Conservation (phyloP, 768 basidiomycete species). For the Tylopilus sp. region DNA sequence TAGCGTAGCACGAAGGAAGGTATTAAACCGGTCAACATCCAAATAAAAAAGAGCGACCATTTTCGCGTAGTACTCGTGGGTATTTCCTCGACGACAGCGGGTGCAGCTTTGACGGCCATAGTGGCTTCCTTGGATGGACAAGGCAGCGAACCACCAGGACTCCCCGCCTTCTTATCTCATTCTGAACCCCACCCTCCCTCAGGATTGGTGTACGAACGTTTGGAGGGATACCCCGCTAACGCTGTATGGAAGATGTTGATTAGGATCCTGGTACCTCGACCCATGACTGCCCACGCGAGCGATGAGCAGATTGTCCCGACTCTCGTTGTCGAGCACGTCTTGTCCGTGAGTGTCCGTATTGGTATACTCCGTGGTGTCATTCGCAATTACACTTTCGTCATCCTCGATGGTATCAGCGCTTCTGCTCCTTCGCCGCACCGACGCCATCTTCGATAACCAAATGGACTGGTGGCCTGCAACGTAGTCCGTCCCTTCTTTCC, state of each 20-base stretch:
- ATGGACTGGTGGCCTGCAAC: constrained; percentile 60
- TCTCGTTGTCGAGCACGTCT: constrained; percentile 43
- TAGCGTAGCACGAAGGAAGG: constrained; percentile 65
- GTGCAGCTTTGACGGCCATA: constrained; percentile 61
- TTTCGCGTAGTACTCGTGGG: constrained; percentile 69
- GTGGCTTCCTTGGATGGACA: constrained; percentile 48
- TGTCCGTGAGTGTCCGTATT: constrained; percentile 44
- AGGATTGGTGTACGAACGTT: constrained; percentile 33
- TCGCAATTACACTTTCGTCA: constrained; percentile 55
- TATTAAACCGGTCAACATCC: constrained; percentile 74
- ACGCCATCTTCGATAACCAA: constrained; percentile 74
- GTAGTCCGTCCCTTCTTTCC: constrained; percentile 75
- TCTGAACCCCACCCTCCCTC: constrained; percentile 60
- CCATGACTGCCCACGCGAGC: constrained; percentile 48
- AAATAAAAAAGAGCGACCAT: constrained; percentile 82
- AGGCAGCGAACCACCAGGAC: constrained; percentile 28
- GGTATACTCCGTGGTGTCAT: constrained; percentile 68
- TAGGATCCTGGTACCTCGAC: constrained; percentile 47
- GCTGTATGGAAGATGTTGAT: constrained; percentile 44
- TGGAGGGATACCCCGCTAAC: constrained; percentile 51
- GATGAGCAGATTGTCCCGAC: constrained; percentile 65
- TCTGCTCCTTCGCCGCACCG: constrained; percentile 53
- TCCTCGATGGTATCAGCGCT: constrained; percentile 44
- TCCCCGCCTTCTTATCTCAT: constrained; percentile 54
- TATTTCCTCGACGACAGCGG: constrained; percentile 76